Base-by-base conservation (phyloP, 495 filamentous ascomycete genomes). In the Friedmanniomyces simplex region DNA sequence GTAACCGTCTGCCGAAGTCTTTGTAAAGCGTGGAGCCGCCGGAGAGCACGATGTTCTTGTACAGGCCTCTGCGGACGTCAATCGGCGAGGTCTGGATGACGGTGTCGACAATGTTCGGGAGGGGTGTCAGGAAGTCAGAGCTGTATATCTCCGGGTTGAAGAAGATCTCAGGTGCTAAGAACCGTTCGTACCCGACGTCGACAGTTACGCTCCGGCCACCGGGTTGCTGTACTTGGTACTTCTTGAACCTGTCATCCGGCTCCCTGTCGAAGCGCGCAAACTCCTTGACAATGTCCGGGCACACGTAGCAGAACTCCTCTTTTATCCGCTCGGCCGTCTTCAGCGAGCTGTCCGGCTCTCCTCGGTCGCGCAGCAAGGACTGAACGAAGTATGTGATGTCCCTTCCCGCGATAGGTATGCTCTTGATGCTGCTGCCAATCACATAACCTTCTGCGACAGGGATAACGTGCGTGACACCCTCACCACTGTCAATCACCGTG, bases 131-230 rank as follows among this genome's bases (percentile, higher is more conserved):
- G 75, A 97, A 98, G 71, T 98, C 94, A 57, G 91, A 96, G 30
- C 88, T 95, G 76, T 95, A 96, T 66, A 97, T 97, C 76, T 98
- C 93, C 34, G 93, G 93, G 72, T 97, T 98, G 79, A 98, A 98
- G 77, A 97, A 98, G 62, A 98, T 98, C 71, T 98, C 93, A 43
- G 93, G 93, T 1, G 93, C 93, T 41, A 98, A 79, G 79, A 98
- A 98, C 36, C 93, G 88, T 69, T 98, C 93, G 73, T 98, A 98
- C 41, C 93, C 93, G 36, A 98, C 86, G 67, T 98, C 93, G 36
- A 98, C 88, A 16, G 74, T 81, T 11, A 91, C 82, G 59, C 84
- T 84, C 58, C 85, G 82, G 45, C 93, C 93, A 60, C 90, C 90
- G n/a, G 88, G 88, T 47, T 91, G 82, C 34, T 80, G 83, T 16